Percentiles rank a stretch among this genome's conserved stretches.
These are phyloP conservation scores for Leishmania arabica DNA, from an alignment of 208 protist species.

Conservation along the genomic window DNA sequence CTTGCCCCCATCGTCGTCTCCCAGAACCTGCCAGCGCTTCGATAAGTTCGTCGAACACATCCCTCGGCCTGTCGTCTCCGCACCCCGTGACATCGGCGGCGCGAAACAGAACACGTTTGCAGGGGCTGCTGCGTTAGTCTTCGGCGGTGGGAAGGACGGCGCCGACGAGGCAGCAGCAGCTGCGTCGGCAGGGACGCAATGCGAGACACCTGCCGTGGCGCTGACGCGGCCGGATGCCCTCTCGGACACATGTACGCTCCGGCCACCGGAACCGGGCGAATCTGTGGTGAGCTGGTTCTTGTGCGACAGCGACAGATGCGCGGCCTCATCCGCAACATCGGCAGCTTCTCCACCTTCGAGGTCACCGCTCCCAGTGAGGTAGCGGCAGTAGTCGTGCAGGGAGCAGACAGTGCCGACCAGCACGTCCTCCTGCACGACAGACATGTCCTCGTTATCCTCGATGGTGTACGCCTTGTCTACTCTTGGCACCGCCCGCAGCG, in stretches of 20 bases:
- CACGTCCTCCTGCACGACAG: neutral
- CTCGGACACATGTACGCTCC: neutral
- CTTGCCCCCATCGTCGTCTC: neutral
- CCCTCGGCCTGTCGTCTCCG: neutral
- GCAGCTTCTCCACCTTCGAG: neutral
- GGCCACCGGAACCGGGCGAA: neutral
- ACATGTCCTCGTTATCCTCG: neutral
- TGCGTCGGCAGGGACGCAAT: neutral
- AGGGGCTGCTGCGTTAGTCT: neutral
- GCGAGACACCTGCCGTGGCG: neutral
- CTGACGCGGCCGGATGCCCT: neutral
- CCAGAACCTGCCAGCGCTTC: neutral
- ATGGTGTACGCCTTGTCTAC: neutral
- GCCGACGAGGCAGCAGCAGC: neutral
- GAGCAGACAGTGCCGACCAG: slow-evolving; percentile 28
- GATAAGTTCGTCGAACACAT: neutral
- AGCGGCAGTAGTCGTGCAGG: slow-evolving; percentile 16
- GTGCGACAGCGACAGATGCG: neutral
- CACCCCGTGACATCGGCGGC: neutral
- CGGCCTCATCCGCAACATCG: neutral
- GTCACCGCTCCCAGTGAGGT: neutral
- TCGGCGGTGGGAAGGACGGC: neutral
- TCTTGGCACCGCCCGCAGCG: neutral
- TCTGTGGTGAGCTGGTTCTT: neutral
- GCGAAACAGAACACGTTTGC: neutral